Evolutionary conservation across 2,329 filamentous ascomycete genomes (phyloP).

Genomic region (Acrocalymma vagum): DNA sequence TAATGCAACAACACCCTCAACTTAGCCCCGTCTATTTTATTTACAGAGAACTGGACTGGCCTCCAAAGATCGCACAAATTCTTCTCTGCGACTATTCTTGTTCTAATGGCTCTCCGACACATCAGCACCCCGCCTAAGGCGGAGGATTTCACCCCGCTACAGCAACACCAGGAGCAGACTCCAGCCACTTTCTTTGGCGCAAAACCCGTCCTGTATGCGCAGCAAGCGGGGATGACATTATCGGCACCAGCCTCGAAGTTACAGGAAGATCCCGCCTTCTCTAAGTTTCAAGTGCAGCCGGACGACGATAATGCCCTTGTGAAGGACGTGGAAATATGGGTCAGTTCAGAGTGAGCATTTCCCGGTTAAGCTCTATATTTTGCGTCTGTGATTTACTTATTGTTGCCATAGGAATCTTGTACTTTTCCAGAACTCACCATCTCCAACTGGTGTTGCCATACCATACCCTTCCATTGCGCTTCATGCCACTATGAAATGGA

Average conservation of each 20-base stretch:
- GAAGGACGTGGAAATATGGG: constrained; percentile 56
- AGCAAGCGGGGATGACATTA: constrained; percentile 65
- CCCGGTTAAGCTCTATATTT: not conserved
- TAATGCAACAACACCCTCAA: constrained; percentile 3
- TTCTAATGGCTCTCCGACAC: constrained; percentile 53
- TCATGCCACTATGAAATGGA: constrained; percentile 74
- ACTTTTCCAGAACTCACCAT: constrained; percentile 66
- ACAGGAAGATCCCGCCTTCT: constrained; percentile 55
- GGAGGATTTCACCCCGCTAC: constrained; percentile 69
- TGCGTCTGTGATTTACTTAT: no score
- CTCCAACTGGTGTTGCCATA: constrained; percentile 70
- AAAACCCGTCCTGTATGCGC: constrained; percentile 75
- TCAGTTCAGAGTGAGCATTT: constrained; percentile 53
- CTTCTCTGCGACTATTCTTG: not conserved
- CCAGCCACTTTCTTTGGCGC: constrained; percentile 75
- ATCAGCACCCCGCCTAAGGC: constrained; percentile 65
- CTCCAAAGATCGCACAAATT: not conserved
- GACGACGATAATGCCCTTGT: constrained; percentile 40
- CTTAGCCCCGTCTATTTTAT: not conserved
- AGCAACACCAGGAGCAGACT: constrained; percentile 76
- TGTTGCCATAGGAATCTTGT: constrained; percentile 60
- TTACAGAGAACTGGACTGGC: not conserved
- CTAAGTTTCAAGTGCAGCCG: constrained; percentile 51
- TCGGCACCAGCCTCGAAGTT: constrained; percentile 65
- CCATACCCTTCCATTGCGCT: constrained; percentile 79